These are phyloP conservation scores for Sungouiella blattae DNA, from an alignment of 805 yeast species.

Conservation along the genomic window DNA sequence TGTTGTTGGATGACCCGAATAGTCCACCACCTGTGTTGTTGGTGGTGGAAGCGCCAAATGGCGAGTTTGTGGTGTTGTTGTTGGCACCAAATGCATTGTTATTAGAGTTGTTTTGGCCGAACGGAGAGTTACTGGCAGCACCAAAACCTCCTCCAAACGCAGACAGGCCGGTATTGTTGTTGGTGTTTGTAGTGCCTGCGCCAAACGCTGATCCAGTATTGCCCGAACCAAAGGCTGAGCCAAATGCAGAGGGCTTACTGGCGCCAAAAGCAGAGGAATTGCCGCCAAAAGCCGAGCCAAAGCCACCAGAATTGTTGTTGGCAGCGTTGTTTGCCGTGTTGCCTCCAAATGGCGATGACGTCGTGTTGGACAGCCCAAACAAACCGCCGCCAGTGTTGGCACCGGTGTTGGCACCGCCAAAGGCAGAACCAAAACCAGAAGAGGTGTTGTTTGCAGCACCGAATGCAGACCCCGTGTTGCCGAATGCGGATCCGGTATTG, in stretches of 20 bases:
- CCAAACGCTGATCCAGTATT: conserved; percentile 5
- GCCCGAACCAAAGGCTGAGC: conserved; percentile 6
- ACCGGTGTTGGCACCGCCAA: conserved; percentile 18
- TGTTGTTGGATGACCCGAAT: conserved; percentile 1
- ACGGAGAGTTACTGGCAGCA: conserved; percentile 16
- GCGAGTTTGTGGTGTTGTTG: conserved; percentile 16
- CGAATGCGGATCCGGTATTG: conserved; percentile 25
- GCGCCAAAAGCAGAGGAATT: conserved; percentile 14
- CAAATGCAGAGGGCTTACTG: conserved; percentile 23
- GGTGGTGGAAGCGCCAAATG: conserved; percentile 13
- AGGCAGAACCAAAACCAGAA: conserved; percentile 19
- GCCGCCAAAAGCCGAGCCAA: no score
- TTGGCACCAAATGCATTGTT: conserved; percentile 18
- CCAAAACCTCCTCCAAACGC: conserved; percentile 19
- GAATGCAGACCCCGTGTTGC: conserved; percentile 23
- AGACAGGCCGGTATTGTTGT: conserved; percentile 7
- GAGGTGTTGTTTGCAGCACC: conserved; percentile 23
- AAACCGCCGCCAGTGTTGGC: conserved; percentile 21
- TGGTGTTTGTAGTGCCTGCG: conserved; percentile 15
- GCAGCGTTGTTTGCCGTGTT: conserved; percentile 4
- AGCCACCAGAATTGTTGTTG: conserved; percentile 5
- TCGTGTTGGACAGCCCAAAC: conserved; percentile 1
- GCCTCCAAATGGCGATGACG: conserved; percentile 13
- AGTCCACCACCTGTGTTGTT: conserved; percentile 14
- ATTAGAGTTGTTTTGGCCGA: conserved; percentile 7